Evolutionary conservation across 2,329 filamentous ascomycete species (phyloP), one percentile per base, ranked within the genome.

Genomic region (Neonectria punicea): DNA sequence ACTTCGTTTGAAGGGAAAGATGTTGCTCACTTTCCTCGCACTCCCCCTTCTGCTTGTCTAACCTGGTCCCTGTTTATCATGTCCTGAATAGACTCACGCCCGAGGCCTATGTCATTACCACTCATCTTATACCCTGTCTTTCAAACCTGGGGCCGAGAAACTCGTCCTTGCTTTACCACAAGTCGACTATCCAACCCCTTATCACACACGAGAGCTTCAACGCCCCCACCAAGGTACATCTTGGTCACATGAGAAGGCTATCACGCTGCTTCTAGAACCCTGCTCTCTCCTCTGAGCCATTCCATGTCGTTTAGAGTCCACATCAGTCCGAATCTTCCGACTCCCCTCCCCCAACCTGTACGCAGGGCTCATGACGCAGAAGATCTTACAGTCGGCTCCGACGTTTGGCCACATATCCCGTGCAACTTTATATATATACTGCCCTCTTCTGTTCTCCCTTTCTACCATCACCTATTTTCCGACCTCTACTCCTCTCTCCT

Each of bases 1-100:
- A 72, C 36, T 39, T n/a, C 6, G 16, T 16, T 16, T 41, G 69
- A 72, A 65, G 61, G 57, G 39, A 20, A 43, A 43, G 0, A 43
- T 18, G n/a, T 25, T 44, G 30, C n/a, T 22, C 32, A 22, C 60
- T 59, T 25, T 39, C 39, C 53, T 54, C 46, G 32, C 13, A 13
- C 16, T 11, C 14, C 22, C 41, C 18, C 14, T 32, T n/a, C 58
- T 39, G n/a, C 16, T 50, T 32, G 20, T 39, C 7, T 16, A 30
- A 10, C 25, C 39, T 10, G 25, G 6, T 34, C 14, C 20, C 8
- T 16, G 30, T 32, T 28, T 14, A 20, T 22, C 22, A 13, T 18
- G 9, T 46, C 13, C 34, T 44, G 5, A 43, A 25, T 11, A 49
- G 22, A 28, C 14, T 25, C 46, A 28, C 46, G 14, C 22, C 13